Evolutionary conservation across 306 rosid genomes (phyloP).

Genomic region (Cercis canadensis): DNA sequence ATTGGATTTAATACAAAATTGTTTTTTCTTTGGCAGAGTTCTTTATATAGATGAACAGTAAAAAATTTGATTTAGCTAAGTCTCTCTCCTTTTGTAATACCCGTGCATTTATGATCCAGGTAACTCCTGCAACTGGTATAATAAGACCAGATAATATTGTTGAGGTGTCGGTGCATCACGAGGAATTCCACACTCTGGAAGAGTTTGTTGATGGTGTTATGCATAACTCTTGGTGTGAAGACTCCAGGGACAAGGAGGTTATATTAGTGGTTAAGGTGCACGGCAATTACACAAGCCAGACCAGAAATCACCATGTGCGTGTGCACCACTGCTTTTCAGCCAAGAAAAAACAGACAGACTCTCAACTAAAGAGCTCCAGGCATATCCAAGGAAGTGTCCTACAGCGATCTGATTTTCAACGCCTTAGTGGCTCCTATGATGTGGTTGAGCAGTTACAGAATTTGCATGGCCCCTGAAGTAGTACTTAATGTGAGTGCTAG

Average conservation of each 20-base stretch:
- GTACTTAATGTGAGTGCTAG: slow-evolving; percentile 37
- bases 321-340: slow-evolving; percentile 79
- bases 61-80: too few relatives aligned
- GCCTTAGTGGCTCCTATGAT: slow-evolving; percentile 68
- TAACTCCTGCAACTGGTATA: slow-evolving; percentile 81
- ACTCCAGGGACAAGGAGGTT: slow-evolving; percentile 83
- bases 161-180: slow-evolving; percentile 89
- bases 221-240: slow-evolving; percentile 92
- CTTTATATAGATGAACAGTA: slow-evolving; percentile 4
- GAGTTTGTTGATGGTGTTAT: slow-evolving; percentile 85
- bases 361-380: slow-evolving; percentile 48
- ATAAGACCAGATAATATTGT: slow-evolving; percentile 75
- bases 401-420: slow-evolving; percentile 81
- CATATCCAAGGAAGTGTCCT: slow-evolving; percentile 66
- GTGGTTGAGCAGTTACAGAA: slow-evolving; percentile 73
- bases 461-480: slow-evolving; percentile 60
- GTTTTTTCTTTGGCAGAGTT: neutral
- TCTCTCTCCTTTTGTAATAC: slow-evolving; percentile 28
- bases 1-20: slow-evolving; percentile 8
- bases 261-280: slow-evolving; percentile 73
- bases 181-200: slow-evolving; percentile 74
- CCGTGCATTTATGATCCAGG: slow-evolving; percentile 56
- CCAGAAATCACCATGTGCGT: slow-evolving; percentile 69
- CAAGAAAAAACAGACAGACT: slow-evolving; percentile 46
- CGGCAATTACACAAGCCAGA: slow-evolving; percentile 59